phyloP scores from a whole-genome alignment of 176 grass and related monocot genomes.

The Cocos nucifera region DNA sequence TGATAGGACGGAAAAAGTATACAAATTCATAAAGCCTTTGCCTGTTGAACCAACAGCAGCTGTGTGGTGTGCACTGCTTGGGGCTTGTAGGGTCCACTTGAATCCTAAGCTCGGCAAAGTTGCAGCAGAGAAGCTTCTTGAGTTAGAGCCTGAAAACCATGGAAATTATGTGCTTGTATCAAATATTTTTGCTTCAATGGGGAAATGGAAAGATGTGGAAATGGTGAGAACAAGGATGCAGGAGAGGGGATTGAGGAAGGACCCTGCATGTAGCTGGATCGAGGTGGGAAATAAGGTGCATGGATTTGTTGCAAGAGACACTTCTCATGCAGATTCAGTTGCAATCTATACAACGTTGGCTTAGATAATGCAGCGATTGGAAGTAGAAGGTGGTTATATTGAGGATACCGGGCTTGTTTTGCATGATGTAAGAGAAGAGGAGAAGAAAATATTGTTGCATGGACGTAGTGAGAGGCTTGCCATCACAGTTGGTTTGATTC shows the following conservation, averaged over 20 bases:
- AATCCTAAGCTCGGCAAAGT: slow-evolving; percentile 26
- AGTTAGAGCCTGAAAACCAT: slow-evolving; percentile 39
- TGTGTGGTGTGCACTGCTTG: slow-evolving; percentile 49
- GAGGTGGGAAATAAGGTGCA: slow-evolving; percentile 41
- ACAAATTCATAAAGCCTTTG: slow-evolving; percentile 36
- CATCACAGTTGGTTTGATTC: no score
- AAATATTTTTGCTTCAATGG: slow-evolving; percentile 42
- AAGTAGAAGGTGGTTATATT: no score
- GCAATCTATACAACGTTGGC: no score
- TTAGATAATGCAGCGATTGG: no score
- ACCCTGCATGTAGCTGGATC: slow-evolving; percentile 51
- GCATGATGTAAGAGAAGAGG: no score
- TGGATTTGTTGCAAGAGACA: slow-evolving; percentile 8
- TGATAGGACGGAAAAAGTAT: slow-evolving; percentile 44
- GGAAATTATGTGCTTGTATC: slow-evolving; percentile 45
- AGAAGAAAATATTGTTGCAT: no score
- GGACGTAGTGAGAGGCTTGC: no score
- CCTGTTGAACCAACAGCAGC: slow-evolving; percentile 27
- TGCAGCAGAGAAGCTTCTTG: slow-evolving; percentile 37
- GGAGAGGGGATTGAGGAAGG: slow-evolving; percentile 31
- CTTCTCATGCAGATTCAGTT: no score
- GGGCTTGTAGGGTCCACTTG: slow-evolving; percentile 36
- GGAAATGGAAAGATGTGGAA: slow-evolving; percentile 36
- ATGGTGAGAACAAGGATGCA: slow-evolving; percentile 46
- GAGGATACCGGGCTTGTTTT: no score